These are phyloP conservation scores for Polyporus tsugae DNA, from an alignment of 1,284 basidiomycete species.

Conservation along the genomic window DNA sequence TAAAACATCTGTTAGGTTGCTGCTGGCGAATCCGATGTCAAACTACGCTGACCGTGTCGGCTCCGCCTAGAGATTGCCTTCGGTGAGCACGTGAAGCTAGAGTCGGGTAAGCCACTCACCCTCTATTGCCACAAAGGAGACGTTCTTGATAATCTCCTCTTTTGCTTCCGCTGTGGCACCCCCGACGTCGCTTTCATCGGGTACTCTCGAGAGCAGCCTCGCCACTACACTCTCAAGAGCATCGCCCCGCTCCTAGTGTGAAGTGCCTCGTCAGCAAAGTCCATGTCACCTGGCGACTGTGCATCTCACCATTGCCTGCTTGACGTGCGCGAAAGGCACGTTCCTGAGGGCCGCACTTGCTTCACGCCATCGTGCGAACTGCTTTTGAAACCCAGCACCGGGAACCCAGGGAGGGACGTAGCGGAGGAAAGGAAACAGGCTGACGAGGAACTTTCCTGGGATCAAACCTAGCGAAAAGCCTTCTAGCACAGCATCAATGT, in stretches of 20 bases:
- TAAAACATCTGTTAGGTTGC: not conserved
- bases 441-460: constrained; percentile 35
- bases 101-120: not conserved
- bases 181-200: not conserved
- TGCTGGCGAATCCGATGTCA: too few relatives aligned
- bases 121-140: not conserved
- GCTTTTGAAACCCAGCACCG: constrained; percentile 36
- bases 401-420: constrained; percentile 40
- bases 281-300: too few relatives aligned
- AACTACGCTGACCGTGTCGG: constrained; percentile 14
- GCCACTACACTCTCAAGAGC: not conserved
- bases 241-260: not conserved
- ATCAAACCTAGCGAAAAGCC: constrained; percentile 25
- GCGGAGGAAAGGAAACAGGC: constrained; percentile 34
- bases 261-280: not conserved
- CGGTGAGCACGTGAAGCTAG: not conserved
- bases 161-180: not conserved
- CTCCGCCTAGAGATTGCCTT: constrained; percentile 8
- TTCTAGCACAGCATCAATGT: constrained; percentile 15
- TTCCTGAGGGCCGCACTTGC: constrained; percentile 24
- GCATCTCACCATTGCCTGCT: constrained; percentile 23
- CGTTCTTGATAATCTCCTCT: not conserved
- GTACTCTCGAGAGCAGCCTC: not conserved
- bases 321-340: constrained; percentile 23
- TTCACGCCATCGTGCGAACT: constrained; percentile 37